Conservation (phyloP, 2,329 filamentous ascomycete species). For the Myotisia sp. region DNA sequence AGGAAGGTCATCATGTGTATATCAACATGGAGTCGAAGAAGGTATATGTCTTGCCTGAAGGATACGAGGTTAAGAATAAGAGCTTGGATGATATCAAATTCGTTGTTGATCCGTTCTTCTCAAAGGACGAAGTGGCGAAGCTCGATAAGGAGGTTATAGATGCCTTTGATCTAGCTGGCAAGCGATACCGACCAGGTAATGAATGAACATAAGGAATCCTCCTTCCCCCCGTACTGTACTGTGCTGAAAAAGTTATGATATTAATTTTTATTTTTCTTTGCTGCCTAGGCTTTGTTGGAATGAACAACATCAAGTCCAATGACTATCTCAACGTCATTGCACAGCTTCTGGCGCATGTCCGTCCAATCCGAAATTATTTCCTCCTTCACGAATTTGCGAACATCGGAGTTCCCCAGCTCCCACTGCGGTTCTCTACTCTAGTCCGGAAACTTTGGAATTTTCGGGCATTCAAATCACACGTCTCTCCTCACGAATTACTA, state of each 20-base stretch:
- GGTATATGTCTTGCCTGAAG: slow-evolving; percentile 57
- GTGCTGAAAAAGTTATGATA: background rate
- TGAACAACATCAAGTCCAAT: slow-evolving; percentile 99
- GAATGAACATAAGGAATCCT: no score
- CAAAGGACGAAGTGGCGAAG: slow-evolving; percentile 61
- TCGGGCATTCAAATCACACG: slow-evolving; percentile 87
- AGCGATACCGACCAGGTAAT: slow-evolving; percentile 71
- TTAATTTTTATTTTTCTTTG: background rate
- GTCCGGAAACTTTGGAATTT: slow-evolving; percentile 98
- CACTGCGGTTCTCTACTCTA: slow-evolving; percentile 73
- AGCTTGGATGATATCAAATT: slow-evolving; percentile 97
- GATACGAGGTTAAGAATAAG: slow-evolving; percentile 90
- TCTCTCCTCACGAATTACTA: slow-evolving; percentile 90
- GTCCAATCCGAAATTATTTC: slow-evolving; percentile 79
- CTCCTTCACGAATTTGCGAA: slow-evolving; percentile 65
- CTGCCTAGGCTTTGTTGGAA: slow-evolving; percentile 64
- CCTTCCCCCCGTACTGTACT: background rate
- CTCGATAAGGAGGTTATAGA: slow-evolving; percentile 51
- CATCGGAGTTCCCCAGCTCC: slow-evolving; percentile 57
- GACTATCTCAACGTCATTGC: slow-evolving; percentile 95
- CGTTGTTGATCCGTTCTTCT: slow-evolving; percentile 81
- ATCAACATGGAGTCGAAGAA: slow-evolving; percentile 69
- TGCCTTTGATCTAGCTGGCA: slow-evolving; percentile 65
- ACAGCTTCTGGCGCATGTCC: slow-evolving; percentile 79
- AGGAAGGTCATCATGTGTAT: slow-evolving; percentile 91